phyloP scores from a whole-genome alignment of 2,329 filamentous ascomycete genomes.

The Periconia digitata region DNA sequence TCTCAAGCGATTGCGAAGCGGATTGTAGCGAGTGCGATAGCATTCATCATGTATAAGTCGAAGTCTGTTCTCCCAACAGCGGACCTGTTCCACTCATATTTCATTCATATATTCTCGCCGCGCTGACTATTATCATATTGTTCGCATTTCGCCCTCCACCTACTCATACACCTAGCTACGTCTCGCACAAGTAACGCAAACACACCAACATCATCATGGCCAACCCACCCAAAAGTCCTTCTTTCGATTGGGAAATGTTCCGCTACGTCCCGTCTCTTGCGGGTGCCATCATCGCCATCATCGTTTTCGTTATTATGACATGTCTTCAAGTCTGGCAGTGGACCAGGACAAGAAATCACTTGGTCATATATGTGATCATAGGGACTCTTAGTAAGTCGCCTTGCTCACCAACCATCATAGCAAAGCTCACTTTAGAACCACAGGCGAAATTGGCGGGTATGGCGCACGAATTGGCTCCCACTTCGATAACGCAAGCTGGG shows the following conservation, averaged over 20 bases:
- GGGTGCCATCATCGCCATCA: constrained; percentile 24
- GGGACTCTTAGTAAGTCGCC: constrained; percentile 26
- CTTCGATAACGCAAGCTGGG: constrained; percentile 38
- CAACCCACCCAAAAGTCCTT: constrained; percentile 20
- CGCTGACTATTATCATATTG: no score
- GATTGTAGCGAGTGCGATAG: constrained; percentile 11
- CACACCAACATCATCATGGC: constrained; percentile 21
- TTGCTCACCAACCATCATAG: not conserved
- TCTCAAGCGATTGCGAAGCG: constrained; percentile 14
- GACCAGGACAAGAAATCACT: constrained; percentile 15
- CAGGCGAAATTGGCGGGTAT: constrained; percentile 47
- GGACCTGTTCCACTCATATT: no score
- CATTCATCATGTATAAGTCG: no score
- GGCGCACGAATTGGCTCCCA: constrained; percentile 43
- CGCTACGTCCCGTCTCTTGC: constrained; percentile 33
- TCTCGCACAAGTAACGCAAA: no score
- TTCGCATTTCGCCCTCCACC: no score
- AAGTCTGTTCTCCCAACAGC: no score
- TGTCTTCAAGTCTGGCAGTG: constrained; percentile 24
- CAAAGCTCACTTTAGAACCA: not conserved
- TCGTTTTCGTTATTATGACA: constrained; percentile 26
- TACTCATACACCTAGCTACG: no score
- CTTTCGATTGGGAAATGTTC: constrained; percentile 39
- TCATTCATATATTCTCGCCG: no score
- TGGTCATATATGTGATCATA: constrained; percentile 29